Evolutionary conservation across 441 rosid species (phyloP), one percentile per base, ranked within the genome.

Genomic region (Adansonia rubrostipa): DNA sequence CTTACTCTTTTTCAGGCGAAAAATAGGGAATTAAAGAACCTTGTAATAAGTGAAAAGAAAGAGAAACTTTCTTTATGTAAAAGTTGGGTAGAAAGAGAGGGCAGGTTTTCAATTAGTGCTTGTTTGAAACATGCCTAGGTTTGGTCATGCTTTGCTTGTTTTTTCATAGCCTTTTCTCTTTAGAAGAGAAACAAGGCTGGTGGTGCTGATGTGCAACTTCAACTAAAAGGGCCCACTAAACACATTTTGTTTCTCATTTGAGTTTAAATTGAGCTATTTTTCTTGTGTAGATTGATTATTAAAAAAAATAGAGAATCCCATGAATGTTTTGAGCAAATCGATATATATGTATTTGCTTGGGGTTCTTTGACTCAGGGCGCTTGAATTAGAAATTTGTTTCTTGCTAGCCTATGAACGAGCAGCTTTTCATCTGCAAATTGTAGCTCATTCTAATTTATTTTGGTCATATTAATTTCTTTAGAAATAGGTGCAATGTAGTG

Each of bases 161-260:
- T 66, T 51, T 36, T 13, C 1, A 14, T 33, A 33, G 68, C 68
- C 61, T 24, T 58, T 76, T 76, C 73, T 80, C 9, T 54, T 14
- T 33, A 0, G 51, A 57, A 65, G 65, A 68, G 14, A 47, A 22
- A 44, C 50, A 24, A 36, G 57, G 47, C 14, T 47, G 67, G 69
- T 60, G 44, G 77, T 80, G 50, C 28, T 77, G 58, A 69, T 74
- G 68, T 33, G 60, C 69, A 73, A 67, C 10, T 44, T 54, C 57
- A 68, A 73, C 28, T 9, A 11, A 45, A 33, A 17, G 24, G 80
- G 79, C 73, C 78, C 82, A 47, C 73, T 60, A 62, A 11, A 20
- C 36, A 62, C 70, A 75, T n/a, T 20, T n/a, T 1, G 15, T 4
- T 65, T 47, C 60, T 50, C 10, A 22, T 50, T 70, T 48, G 9